Evolutionary conservation across 2,329 filamentous ascomycete species (phyloP), one percentile per base, ranked within the genome.

Genomic region (Coniochaeta prunicola): DNA sequence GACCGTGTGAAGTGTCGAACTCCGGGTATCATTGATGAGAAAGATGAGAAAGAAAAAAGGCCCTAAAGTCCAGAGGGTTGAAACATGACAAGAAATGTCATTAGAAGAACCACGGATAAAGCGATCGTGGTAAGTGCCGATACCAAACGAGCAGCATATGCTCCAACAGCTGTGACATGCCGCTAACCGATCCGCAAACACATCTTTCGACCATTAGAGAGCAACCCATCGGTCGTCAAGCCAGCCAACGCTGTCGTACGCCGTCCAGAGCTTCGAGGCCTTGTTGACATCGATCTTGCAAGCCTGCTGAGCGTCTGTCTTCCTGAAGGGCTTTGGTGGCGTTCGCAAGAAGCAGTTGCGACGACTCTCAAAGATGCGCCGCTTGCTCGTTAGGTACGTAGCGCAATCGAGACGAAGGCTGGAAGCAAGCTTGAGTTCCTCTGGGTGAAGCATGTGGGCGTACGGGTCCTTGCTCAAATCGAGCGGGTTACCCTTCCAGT

Each of bases 281-380:
- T 97, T 97, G 79, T 97, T 97, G 71, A 97, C 93, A 68, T 97
- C 93, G 63, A 97, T 96, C 78, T 96, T 96, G 81, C 91, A 96
- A n/a, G 91, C 91, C 71, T 96, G 90, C 73, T 97, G 93, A 5
- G 92, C 91, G 70, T 96, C 91, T 1, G 93, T 97, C 82, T 96
- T 96, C 71, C 91, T 87, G 72, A 96, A 97, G 68, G 92, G 89
- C 73, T 96, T 94, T 69, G 83, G 82, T 12, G 45, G 45, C 45
- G 45, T 28, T 1, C 53, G 53, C 36, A 84, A 85, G 2, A 86
- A 83, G 60, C 82, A 84, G 56, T 88, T 83, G 34, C 93, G 82
- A 42, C 90, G 85, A 56, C 86, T 85, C 58, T 88, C 79, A 71
- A 97, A 97, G 69, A 97, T 93, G 61, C 92, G 88, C 60, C 93